Evolutionary conservation across 148 eudicot species (phyloP).

Genomic region (Simmondsia chinensis): DNA sequence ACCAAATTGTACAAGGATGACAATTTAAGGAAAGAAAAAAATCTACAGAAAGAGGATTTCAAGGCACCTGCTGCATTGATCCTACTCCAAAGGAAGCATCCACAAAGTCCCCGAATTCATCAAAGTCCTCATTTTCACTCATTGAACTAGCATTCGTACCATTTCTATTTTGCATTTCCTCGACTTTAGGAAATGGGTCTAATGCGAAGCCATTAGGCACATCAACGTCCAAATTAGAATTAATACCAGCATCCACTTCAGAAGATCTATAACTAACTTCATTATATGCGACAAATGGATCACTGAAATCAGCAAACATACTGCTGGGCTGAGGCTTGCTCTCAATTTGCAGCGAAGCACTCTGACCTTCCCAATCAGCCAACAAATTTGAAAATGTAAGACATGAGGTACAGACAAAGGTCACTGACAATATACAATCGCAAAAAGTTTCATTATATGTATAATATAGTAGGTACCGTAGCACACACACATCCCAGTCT

Average conservation of each 20-base stretch:
- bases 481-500: too few species aligned
- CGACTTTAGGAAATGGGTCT: slow-evolving; percentile 17
- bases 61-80: slow-evolving; percentile 35
- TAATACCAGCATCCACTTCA: slow-evolving; percentile 17
- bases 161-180: slow-evolving; percentile 18
- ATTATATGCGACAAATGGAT: slow-evolving; percentile 26
- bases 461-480: too few species aligned
- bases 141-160: slow-evolving; percentile 15
- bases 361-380: slow-evolving; percentile 35
- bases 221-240: slow-evolving; percentile 14
- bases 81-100: slow-evolving; percentile 37
- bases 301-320: slow-evolving; percentile 17
- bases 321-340: slow-evolving; percentile 17
- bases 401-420: background rate
- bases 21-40: too few species aligned
- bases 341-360: slow-evolving; percentile 14
- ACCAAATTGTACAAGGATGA: too few species aligned
- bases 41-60: too few species aligned
- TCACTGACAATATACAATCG: too few species aligned
- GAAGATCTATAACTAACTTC: slow-evolving; percentile 10
- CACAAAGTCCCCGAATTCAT: slow-evolving; percentile 67
- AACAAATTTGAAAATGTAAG: slow-evolving; percentile 6
- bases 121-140: slow-evolving; percentile 28
- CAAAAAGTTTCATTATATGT: too few species aligned
- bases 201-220: slow-evolving; percentile 13